phyloP scores from a whole-genome alignment of 495 filamentous ascomycete genomes.

The Tuber microsphaerosporum region DNA sequence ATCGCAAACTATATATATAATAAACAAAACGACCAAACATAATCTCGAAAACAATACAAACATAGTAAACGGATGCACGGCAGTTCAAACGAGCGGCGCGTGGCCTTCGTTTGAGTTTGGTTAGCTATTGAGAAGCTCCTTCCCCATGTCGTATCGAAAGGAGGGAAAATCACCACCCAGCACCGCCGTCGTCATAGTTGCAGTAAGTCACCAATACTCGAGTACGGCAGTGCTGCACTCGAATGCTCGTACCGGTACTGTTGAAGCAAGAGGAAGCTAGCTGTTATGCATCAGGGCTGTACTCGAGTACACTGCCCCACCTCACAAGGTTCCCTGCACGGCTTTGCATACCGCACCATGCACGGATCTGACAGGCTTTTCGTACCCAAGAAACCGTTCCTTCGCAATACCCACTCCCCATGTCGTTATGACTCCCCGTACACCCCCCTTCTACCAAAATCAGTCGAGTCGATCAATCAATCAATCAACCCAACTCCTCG shows the following conservation, averaged over 20 bases:
- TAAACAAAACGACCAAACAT: background rate
- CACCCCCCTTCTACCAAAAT: background rate
- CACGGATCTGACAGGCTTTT: constrained; percentile 35
- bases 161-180: constrained; percentile 8
- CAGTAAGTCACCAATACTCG: constrained; percentile 21
- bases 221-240: constrained; percentile 28
- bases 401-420: constrained; percentile 2
- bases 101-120: background rate
- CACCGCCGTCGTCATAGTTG: constrained; percentile 27
- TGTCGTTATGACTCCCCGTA: background rate
- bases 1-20: constrained; percentile 4
- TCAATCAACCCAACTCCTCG: background rate
- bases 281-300: constrained; percentile 13
- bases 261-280: background rate
- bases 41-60: background rate
- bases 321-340: constrained; percentile 29
- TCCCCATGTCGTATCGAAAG: constrained; percentile 25
- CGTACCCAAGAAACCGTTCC: background rate
- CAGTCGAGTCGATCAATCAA: background rate
- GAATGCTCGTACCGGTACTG: constrained; percentile 17
- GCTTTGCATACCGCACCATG: constrained; percentile 30
- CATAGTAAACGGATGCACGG: background rate
- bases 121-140: constrained; percentile 16
- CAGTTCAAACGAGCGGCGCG: background rate
- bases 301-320: constrained; percentile 4